These are phyloP conservation scores for Lactifluus pinguis DNA, from an alignment of 768 basidiomycete genomes.

Conservation along the genomic window DNA sequence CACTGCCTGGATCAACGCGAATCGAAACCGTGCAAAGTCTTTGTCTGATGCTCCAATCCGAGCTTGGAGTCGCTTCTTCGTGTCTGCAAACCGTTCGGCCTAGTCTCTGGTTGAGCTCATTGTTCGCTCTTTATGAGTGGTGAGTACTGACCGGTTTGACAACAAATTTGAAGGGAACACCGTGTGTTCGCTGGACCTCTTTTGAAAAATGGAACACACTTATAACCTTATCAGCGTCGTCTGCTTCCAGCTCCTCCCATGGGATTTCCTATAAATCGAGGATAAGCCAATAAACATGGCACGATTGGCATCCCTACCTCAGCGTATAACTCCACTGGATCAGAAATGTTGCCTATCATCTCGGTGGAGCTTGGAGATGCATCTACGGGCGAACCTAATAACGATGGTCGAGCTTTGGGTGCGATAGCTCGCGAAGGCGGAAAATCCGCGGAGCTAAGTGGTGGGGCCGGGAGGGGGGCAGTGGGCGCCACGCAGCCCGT, in stretches of 20 bases:
- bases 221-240: conserved; percentile 88
- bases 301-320: conserved; percentile 51
- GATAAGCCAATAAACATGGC: conserved; percentile 1
- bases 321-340: conserved; percentile 90
- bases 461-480: no score
- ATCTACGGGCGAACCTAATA: conserved; percentile 7
- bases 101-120: conserved; percentile 27
- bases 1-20: conserved; percentile 85
- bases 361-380: conserved; percentile 44
- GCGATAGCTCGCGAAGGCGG: conserved; percentile 9
- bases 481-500: no score
- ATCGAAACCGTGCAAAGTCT: conserved; percentile 89
- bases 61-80: conserved; percentile 89
- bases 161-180: conserved; percentile 97
- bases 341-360: conserved; percentile 95
- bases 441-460: conserved; percentile 11
- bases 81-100: conserved; percentile 90
- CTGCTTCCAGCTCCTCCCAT: conserved; percentile 79
- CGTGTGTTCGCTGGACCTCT: conserved; percentile 86
- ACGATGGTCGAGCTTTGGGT: conserved; percentile 9
- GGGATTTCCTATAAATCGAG: conserved; percentile 66
- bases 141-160: conserved; percentile 67
- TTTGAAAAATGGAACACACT: conserved; percentile 97
- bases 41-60: conserved; percentile 91
- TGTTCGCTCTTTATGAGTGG: not conserved